Conservation (phyloP, 805 yeast species). For the Candida manassasensis region DNA sequence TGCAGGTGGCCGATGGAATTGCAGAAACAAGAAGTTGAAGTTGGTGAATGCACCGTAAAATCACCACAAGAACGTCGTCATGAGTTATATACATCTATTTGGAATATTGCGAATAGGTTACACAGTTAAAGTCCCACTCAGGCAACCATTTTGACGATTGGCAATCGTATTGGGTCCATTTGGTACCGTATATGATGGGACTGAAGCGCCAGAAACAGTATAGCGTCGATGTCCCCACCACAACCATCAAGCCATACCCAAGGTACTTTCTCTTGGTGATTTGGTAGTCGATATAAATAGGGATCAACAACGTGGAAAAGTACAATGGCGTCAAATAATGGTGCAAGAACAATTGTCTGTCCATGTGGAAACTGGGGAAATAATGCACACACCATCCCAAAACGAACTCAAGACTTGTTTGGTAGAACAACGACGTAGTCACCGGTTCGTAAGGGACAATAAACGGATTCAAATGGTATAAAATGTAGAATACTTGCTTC, state of each 20-base stretch:
- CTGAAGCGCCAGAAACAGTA: constrained; percentile 22
- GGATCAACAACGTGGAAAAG: constrained; percentile 42
- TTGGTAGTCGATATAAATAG: constrained; percentile 43
- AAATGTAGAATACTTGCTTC: constrained; percentile 15
- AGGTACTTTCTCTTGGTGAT: constrained; percentile 20
- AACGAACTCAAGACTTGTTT: constrained; percentile 31
- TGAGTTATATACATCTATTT: background rate
- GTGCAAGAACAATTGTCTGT: constrained; percentile 37
- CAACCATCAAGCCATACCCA: constrained; percentile 21
- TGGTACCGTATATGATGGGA: constrained; percentile 45
- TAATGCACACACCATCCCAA: constrained; percentile 58
- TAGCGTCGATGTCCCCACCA: constrained; percentile 15
- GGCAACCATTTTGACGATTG: constrained; percentile 26
- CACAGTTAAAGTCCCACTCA: constrained; percentile 44
- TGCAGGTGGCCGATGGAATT: constrained; percentile 54
- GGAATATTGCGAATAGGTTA: constrained; percentile 11
- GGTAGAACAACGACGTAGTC: constrained; percentile 14
- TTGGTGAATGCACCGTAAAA: constrained; percentile 1
- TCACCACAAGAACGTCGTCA: background rate
- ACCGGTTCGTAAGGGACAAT: constrained; percentile 11
- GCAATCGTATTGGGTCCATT: constrained; percentile 44
- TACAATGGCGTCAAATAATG: constrained; percentile 49
- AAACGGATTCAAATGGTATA: constrained; percentile 31
- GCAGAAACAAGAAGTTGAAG: constrained; percentile 34
- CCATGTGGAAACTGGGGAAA: constrained; percentile 47